Conservation (phyloP, 306 rosid genomes). For the Prunus armeniaca region DNA sequence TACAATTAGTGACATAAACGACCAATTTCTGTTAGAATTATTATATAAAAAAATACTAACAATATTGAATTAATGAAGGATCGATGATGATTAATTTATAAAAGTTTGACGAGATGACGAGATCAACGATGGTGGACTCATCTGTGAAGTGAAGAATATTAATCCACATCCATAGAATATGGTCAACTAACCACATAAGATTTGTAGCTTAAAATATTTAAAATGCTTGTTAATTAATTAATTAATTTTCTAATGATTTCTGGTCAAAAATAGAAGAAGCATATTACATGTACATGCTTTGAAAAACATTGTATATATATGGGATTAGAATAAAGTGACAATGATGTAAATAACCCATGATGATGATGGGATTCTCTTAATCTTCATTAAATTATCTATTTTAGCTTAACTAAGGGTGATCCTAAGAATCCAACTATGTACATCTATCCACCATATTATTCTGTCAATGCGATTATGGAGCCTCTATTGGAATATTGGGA, state of each 20-base stretch:
- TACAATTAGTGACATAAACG: too few relatives aligned
- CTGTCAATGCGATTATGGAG: slow-evolving; percentile 42
- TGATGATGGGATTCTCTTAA: slow-evolving; percentile 30
- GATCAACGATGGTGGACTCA: neutral
- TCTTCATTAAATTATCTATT: slow-evolving; percentile 26
- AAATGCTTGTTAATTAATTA: neutral
- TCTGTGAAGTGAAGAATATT: neutral
- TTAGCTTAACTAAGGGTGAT: slow-evolving; percentile 14
- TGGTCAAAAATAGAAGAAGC: slow-evolving; percentile 18
- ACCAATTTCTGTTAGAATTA: neutral
- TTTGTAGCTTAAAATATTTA: neutral
- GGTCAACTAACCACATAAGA: neutral
- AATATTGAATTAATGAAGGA: neutral
- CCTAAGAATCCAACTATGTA: slow-evolving; percentile 34
- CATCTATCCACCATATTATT: slow-evolving; percentile 41
- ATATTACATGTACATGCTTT: slow-evolving; percentile 14
- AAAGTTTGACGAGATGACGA: neutral
- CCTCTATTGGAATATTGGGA: slow-evolving; percentile 42
- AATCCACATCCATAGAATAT: neutral
- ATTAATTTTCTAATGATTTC: neutral
- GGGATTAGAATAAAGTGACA: slow-evolving; percentile 37
- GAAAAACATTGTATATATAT: neutral
- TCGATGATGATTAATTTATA: neutral
- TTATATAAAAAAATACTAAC: neutral
- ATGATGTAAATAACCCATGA: slow-evolving; percentile 19